Evolutionary conservation across 441 rosid species (phyloP), one percentile per base, ranked within the genome.

Genomic region (Hura crepitans): DNA sequence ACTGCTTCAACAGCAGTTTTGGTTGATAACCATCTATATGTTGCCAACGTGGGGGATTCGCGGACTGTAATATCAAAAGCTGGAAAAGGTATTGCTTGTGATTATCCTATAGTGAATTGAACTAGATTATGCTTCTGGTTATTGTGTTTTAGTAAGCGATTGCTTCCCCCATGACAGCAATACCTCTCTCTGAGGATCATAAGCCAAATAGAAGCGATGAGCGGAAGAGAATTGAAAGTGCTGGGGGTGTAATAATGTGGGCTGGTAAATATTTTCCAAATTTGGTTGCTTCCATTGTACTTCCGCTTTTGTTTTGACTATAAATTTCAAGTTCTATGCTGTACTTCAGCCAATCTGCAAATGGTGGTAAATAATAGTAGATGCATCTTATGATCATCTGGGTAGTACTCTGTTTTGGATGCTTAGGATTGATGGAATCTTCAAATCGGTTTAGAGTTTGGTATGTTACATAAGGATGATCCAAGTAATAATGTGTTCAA

Each of bases 11-110:
- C 97, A 60, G 99, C 97, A 43, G 89, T 92, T 49, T 80, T 95
- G 78, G 89, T 95, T 46, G 97, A 94, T 74, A 85, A 82, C 77
- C 99, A 92, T 86, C 82, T 92, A 13, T 95, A 86, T 77, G 99
- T 95, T 84, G 99, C 99, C 59, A 95, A 90, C 77, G 99, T 95
- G 72, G 99, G 99, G 80, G 98, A 95, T 77, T 95, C 98, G 10
- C 85, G 99, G 68, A 87, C 99, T 31, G 87, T 95, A 58, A 82
- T 92, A 81, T 92, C 97, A 39, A 95, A 87, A 75, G 87, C 91
- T 75, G 98, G 98, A 61, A 85, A 88, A 85, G 98, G 99, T 92
- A 84, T 66, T 72, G 10, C 35, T 49, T 51, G 22, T 35, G 39
- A 35, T 35, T 35, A 2, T 35, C 4, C 1, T 4, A 3, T 35